phyloP scores from a whole-genome alignment of 2,329 filamentous ascomycete species.

The Scedosporium dehoogii region DNA sequence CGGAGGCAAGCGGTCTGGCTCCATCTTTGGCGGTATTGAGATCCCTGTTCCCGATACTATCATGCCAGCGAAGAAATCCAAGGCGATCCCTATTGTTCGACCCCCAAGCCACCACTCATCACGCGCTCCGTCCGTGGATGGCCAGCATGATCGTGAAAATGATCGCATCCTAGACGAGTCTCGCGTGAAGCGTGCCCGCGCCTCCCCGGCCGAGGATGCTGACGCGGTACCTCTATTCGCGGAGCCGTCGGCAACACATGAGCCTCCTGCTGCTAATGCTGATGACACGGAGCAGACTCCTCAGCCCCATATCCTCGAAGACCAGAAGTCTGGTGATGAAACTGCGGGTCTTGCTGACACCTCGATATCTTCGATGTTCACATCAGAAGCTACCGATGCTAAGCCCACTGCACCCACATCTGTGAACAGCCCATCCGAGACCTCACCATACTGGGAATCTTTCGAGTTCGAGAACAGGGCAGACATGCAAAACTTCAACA shows the following conservation, averaged over 20 bases:
- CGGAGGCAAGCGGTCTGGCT: constrained; percentile 29
- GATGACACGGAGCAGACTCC: constrained; percentile 14
- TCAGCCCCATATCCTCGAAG: constrained; percentile 17
- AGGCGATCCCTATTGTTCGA: constrained; percentile 71
- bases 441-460: constrained; percentile 46
- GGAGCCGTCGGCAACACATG: constrained; percentile 28
- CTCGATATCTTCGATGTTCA: constrained; percentile 42
- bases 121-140: constrained; percentile 18
- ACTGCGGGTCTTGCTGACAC: constrained; percentile 33
- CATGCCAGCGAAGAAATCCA: constrained; percentile 62
- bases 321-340: constrained; percentile 24
- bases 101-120: constrained; percentile 44
- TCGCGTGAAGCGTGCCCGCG: constrained; percentile 66
- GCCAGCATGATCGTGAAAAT: constrained; percentile 40
- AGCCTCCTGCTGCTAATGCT: background rate
- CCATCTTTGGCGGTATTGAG: constrained; percentile 63
- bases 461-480: constrained; percentile 47
- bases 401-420: constrained; percentile 38
- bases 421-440: constrained; percentile 38
- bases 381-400: constrained; percentile 43
- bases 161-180: constrained; percentile 53
- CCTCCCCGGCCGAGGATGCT: constrained; percentile 47
- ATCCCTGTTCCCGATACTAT: constrained; percentile 44
- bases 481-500: constrained; percentile 41
- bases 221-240: constrained; percentile 72